phyloP scores from a whole-genome alignment of 495 filamentous ascomycete genomes.

The Bathelium albidoporum region DNA sequence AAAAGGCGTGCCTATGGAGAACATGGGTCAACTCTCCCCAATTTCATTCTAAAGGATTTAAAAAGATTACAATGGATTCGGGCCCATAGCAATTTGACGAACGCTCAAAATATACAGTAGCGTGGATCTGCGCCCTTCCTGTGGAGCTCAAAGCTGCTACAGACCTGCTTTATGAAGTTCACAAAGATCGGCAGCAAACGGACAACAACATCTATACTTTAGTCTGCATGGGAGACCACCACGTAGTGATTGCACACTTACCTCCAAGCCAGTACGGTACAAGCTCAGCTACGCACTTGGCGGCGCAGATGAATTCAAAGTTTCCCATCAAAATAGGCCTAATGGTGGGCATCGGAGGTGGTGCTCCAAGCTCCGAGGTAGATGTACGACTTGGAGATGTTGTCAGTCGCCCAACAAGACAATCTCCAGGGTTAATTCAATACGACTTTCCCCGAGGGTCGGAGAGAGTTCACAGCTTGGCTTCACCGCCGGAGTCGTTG shows the following conservation, averaged over 20 bases:
- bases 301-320: constrained; percentile 22
- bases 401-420: constrained; percentile 3
- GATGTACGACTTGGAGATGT: constrained; percentile 17
- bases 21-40: too few species aligned
- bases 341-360: constrained; percentile 13
- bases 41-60: too few species aligned
- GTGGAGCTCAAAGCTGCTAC: too few species aligned
- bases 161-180: too few species aligned
- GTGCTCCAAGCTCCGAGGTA: constrained; percentile 1
- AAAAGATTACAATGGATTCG: too few species aligned
- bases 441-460: constrained; percentile 12
- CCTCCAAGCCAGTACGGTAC: constrained; percentile 28
- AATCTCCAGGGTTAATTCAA: constrained; percentile 10
- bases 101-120: too few species aligned
- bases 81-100: too few species aligned
- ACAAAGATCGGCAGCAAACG: too few species aligned
- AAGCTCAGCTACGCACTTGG: constrained; percentile 24
- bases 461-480: constrained; percentile 1
- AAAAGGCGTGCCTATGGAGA: too few species aligned
- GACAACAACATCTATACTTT: constrained; percentile 31
- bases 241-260: constrained; percentile 38
- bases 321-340: constrained; percentile 22
- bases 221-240: constrained; percentile 31
- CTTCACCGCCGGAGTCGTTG: constrained; percentile 6
- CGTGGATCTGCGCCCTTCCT: too few species aligned